Evolutionary conservation across 202 grass and related monocot genomes (phyloP), one percentile per base, ranked within the genome.

Genomic region (Cymbopogon flexuosus): DNA sequence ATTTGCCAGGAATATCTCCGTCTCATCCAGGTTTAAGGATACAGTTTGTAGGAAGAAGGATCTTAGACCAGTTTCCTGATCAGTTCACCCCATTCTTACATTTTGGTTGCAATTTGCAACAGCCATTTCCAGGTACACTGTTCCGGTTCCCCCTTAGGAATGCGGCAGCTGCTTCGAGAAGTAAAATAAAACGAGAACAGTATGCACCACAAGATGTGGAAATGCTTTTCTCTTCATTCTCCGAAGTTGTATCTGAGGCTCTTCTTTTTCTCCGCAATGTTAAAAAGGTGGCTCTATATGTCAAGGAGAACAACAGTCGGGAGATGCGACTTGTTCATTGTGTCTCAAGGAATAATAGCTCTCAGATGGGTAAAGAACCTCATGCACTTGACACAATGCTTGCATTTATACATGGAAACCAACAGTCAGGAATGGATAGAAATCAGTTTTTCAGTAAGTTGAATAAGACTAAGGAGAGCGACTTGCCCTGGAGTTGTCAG

Each of bases 21-120:
- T 92, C 94, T 89, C 94, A 97, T 84, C 94, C 94, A 41, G 94
- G 94, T 60, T 88, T 97, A 81, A 90, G 91, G 79, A 94, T 97
- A 92, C 92, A 84, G 76, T 97, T 94, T 85, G 84, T 85, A 61
- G 94, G 94, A 84, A 83, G 92, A 79, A 87, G 76, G 71, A 94
- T 97, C 74, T 91, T 94, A 78, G 91, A 97, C 72, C 94, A 97
- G 76, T 97, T 97, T 75, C 94, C 94, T 81, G 92, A 97, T 85
- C 94, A 97, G 67, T 97, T 97, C 80, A 83, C 83, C 34, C 94
- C 94, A 73, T 97, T 97, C 72, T 88, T 97, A 84, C 94, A 97
- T 62, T 97, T 97, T 12, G 94, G 94, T 74, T 97, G 94, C 43
- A 78, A 94, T 77, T 81, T 97, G 83, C 88, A 97, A 87, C 71